phyloP scores from a whole-genome alignment of 805 yeast genomes.

The Lipomyces yamanashiensis region DNA sequence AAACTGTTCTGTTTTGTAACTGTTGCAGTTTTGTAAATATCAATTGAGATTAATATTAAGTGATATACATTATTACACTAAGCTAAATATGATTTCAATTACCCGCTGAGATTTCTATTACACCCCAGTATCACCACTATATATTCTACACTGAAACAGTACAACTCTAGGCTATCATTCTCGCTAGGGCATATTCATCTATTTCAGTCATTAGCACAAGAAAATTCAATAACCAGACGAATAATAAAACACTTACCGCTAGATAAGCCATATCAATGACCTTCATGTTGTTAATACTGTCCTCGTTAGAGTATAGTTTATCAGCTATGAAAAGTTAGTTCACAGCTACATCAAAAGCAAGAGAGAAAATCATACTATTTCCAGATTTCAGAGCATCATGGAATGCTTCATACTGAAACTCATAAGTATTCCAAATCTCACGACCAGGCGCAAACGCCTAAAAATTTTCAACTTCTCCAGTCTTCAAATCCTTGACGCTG shows the following conservation, averaged over 20 bases:
- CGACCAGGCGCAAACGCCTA: slow-evolving; percentile 14
- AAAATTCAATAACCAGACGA: neutral
- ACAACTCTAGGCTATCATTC: no score
- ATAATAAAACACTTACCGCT: slow-evolving; percentile 31
- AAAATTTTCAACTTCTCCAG: slow-evolving; percentile 16
- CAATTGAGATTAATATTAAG: no score
- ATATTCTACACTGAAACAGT: no score
- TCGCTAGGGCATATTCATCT: slow-evolving; percentile 7
- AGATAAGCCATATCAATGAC: slow-evolving; percentile 32
- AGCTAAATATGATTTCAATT: no score
- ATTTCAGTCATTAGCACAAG: neutral
- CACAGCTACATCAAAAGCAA: neutral
- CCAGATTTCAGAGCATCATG: slow-evolving; percentile 17
- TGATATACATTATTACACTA: no score
- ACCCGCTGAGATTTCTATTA: no score
- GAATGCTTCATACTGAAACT: slow-evolving; percentile 30
- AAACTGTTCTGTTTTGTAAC: no score
- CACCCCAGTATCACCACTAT: no score
- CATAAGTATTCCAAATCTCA: slow-evolving; percentile 32
- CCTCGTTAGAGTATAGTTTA: slow-evolving; percentile 15
- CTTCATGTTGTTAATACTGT: slow-evolving; percentile 24
- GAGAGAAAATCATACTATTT: slow-evolving; percentile 4
- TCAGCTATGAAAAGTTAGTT: slow-evolving; percentile 1
- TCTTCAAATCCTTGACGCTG: slow-evolving; percentile 20
- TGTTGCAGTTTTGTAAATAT: no score